A percentile compares a stretch with the other conserved stretches of the same genome.
These are phyloP conservation scores for Pistacia vera DNA, from an alignment of 345 rosid genomes.

Conservation along the genomic window DNA sequence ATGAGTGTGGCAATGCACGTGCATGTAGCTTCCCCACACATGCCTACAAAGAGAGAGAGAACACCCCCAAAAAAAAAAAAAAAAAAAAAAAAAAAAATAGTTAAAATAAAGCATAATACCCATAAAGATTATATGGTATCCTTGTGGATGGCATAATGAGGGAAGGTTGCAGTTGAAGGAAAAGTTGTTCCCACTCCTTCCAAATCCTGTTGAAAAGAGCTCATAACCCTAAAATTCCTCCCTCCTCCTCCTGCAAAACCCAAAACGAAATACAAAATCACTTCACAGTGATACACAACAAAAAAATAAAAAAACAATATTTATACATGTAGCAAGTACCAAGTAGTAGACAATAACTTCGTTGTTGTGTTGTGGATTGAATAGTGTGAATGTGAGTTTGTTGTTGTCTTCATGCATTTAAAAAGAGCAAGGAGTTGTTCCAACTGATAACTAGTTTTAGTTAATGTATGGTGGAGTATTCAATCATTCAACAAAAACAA, in stretches of 20 bases:
- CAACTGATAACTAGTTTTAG: not conserved
- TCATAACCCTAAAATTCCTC: conserved; percentile 70
- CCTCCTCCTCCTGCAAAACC: conserved; percentile 22
- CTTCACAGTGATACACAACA: not conserved
- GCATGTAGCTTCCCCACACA: conserved; percentile 16
- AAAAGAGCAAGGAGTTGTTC: not conserved
- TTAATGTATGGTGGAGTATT: not conserved
- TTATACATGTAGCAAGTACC: too few species aligned
- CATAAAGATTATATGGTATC: conserved; percentile 79
- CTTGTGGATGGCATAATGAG: conserved; percentile 90
- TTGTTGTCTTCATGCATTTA: not conserved
- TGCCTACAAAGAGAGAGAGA: conserved; percentile 12
- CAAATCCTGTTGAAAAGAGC: conserved; percentile 74
- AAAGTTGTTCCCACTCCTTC: conserved; percentile 59
- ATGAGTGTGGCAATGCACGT: conserved; percentile 61
- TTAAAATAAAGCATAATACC: conserved; percentile 28
- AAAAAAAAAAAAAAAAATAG: not conserved
- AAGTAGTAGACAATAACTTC: too few species aligned
- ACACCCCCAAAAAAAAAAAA: not conserved
- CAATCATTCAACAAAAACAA: conserved; percentile 7
- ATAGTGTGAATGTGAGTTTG: too few species aligned
- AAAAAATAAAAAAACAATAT: too few species aligned
- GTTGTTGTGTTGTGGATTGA: too few species aligned
- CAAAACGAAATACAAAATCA: not conserved
- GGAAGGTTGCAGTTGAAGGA: conserved; percentile 79